Percentiles rank a stretch among this genome's conserved stretches.
Conservation (phyloP, 345 rosid species). For the Aquilaria sinensis region DNA sequence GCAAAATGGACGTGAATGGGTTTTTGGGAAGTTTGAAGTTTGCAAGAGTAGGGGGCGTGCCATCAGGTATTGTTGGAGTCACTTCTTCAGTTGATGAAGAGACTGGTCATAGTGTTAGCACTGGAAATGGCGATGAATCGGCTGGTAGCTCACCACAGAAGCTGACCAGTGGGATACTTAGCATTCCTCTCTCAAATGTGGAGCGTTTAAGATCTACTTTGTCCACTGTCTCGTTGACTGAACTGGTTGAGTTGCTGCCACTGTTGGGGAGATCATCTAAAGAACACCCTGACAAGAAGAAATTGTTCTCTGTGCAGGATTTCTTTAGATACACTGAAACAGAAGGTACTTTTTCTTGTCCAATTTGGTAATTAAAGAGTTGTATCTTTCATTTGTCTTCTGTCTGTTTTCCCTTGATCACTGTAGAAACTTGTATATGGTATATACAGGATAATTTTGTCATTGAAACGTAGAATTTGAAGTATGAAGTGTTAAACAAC, state of each 20-base stretch:
- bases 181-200: conserved; percentile 86
- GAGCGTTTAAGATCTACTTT: conserved; percentile 84
- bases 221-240: conserved; percentile 70
- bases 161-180: conserved; percentile 63
- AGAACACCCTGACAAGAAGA: conserved; percentile 96
- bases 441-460: neutral
- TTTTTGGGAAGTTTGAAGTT: conserved; percentile 79
- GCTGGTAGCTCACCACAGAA: conserved; percentile 56
- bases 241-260: conserved; percentile 84
- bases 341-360: conserved; percentile 62
- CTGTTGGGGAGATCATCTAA: conserved; percentile 68
- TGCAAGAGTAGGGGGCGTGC: conserved; percentile 88
- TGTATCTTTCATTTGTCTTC: conserved; percentile 2
- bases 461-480: neutral
- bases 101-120: conserved; percentile 41
- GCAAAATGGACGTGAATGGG: conserved; percentile 68
- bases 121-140: conserved; percentile 45
- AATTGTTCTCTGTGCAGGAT: conserved; percentile 88
- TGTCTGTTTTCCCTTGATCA: no score
- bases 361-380: neutral
- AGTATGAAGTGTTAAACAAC: no score
- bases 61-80: conserved; percentile 69
- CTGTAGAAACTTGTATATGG: no score
- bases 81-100: conserved; percentile 55
- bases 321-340: conserved; percentile 96